phyloP scores from a whole-genome alignment of 1,284 basidiomycete species.

The Trametes hirsuta region DNA sequence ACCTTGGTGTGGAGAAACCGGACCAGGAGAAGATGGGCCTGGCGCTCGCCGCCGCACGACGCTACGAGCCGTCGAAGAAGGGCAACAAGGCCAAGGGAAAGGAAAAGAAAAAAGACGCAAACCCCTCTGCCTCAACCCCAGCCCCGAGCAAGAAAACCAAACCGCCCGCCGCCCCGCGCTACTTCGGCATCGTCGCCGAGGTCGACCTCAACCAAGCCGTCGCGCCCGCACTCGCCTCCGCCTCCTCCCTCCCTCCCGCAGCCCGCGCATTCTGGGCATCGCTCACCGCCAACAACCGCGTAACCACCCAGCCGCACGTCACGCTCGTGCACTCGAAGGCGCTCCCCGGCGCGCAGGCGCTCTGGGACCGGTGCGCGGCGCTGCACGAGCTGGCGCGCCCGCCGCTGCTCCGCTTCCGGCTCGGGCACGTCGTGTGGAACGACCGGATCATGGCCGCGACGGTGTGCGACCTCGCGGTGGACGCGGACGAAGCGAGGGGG shows the following conservation, averaged over 20 bases:
- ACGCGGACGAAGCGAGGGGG: conserved; percentile 34
- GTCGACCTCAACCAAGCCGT: conserved; percentile 60
- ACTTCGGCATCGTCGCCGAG: conserved; percentile 81
- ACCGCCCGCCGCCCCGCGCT: conserved; percentile 47
- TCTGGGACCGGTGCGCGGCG: conserved; percentile 71
- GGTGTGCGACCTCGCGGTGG: conserved; percentile 58
- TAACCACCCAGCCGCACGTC: conserved; percentile 77
- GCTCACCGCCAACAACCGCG: conserved; percentile 51
- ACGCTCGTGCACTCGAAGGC: conserved; percentile 82
- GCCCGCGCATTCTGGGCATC: conserved; percentile 52
- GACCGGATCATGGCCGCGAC: conserved; percentile 79
- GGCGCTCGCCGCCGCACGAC: conserved; percentile 59
- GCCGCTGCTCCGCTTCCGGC: conserved; percentile 63
- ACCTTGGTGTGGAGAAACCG: conserved; percentile 58
- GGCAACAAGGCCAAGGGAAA: conserved; percentile 34
- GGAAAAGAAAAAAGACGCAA: conserved; percentile 33
- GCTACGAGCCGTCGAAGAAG: conserved; percentile 47
- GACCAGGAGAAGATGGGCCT: conserved; percentile 57
- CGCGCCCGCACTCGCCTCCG: conserved; percentile 43
- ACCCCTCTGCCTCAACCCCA: conserved; percentile 20
- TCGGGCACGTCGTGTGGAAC: conserved; percentile 78
- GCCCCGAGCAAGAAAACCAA: conserved; percentile 31
- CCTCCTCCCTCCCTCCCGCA: conserved; percentile 31
- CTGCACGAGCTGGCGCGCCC: conserved; percentile 48
- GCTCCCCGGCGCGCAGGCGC: conserved; percentile 46